phyloP scores from a whole-genome alignment of 768 basidiomycete genomes.

The Rhodocollybia butyracea region DNA sequence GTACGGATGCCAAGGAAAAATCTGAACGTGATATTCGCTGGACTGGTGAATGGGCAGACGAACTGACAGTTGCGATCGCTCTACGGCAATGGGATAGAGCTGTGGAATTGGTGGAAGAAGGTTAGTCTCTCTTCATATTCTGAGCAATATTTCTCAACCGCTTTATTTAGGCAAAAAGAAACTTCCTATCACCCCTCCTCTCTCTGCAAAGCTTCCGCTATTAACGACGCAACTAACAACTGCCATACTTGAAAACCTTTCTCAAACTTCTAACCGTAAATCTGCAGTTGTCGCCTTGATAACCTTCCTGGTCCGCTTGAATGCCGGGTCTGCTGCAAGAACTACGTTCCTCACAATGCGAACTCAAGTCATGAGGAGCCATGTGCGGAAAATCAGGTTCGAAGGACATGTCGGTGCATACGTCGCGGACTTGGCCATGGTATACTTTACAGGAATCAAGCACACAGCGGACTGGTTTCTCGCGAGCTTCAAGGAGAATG shows the following conservation, averaged over 20 bases:
- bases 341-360: constrained; percentile 81
- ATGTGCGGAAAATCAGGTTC: constrained; percentile 85
- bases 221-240: constrained; percentile 67
- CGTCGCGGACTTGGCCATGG: constrained; percentile 81
- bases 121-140: constrained; percentile 32
- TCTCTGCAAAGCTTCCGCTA: constrained; percentile 57
- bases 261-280: constrained; percentile 75
- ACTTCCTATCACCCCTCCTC: constrained; percentile 48
- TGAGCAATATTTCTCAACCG: neutral
- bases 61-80: constrained; percentile 88
- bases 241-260: constrained; percentile 70
- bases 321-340: constrained; percentile 74
- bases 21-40: constrained; percentile 81
- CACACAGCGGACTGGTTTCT: constrained; percentile 99
- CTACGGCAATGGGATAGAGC: constrained; percentile 87
- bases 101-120: constrained; percentile 80
- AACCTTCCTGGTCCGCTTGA: constrained; percentile 68
- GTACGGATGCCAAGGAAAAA: constrained; percentile 62
- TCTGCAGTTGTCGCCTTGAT: constrained; percentile 69
- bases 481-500: constrained; percentile 92
- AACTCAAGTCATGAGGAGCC: constrained; percentile 64
- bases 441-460: constrained; percentile 92
- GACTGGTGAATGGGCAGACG: constrained; percentile 89
- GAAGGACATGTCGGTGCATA: constrained; percentile 87
- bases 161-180: constrained; percentile 53